Evolutionary conservation across 192 early-diverging fungal species (phyloP).

Genomic region (Backusella macrospora): DNA sequence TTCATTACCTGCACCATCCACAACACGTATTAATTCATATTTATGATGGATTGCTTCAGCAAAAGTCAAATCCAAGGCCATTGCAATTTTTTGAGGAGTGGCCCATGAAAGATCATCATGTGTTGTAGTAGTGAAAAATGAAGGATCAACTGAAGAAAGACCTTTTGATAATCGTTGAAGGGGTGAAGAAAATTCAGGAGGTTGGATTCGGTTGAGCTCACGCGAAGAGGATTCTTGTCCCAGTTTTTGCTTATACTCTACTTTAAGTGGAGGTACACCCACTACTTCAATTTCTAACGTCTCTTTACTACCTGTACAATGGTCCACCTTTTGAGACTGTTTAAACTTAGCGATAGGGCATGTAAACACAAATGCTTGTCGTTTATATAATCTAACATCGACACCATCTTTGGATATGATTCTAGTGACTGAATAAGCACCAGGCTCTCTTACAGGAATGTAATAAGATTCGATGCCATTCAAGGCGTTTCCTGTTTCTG

Average conservation of each 20-base stretch:
- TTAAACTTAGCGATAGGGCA: constrained; percentile 44
- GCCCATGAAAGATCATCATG: constrained; percentile 42
- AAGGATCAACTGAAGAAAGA: constrained; percentile 11
- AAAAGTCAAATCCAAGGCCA: constrained; percentile 40
- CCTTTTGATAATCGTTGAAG: constrained; percentile 4
- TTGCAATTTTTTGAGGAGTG: constrained; percentile 24
- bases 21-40: constrained; percentile 29
- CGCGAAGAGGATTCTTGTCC: not conserved
- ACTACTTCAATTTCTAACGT: constrained; percentile 31
- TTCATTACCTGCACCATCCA: constrained; percentile 42
- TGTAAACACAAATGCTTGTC: constrained; percentile 40
- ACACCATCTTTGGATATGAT: constrained; percentile 37
- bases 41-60: constrained; percentile 25
- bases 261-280: constrained; percentile 49
- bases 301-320: constrained; percentile 40
- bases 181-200: constrained; percentile 32
- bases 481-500: constrained; percentile 38
- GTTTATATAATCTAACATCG: constrained; percentile 40
- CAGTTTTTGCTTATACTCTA: constrained; percentile 33
- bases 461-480: constrained; percentile 38
- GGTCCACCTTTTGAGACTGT: constrained; percentile 17
- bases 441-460: constrained; percentile 39
- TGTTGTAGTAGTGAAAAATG: not conserved
- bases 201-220: constrained; percentile 41
- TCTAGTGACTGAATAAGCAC: constrained; percentile 42